Evolutionary conservation across 495 filamentous ascomycete species (phyloP), one percentile per base, ranked within the genome.

Genomic region (Neurospora tetraspora): DNA sequence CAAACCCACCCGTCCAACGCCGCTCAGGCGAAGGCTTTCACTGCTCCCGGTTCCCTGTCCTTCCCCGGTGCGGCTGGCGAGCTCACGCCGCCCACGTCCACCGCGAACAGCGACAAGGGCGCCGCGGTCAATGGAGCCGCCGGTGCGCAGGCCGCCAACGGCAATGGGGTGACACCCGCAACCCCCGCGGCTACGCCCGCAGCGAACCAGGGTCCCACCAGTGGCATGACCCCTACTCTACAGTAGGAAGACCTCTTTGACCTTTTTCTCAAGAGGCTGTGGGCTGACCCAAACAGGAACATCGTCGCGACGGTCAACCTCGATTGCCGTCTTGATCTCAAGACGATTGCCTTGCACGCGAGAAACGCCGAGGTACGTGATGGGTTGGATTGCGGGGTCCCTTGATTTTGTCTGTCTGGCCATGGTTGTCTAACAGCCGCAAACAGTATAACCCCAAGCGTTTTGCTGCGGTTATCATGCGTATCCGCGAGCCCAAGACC

Each of bases 381-480:
- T 73, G 75, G 71, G 71, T 39, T 71, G 61, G 71, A 37, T 39
- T 10, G 43, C 31, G 10, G 78, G 77, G 61, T 76, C 69, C 71
- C 72, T 71, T 70, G 73, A 40, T 78, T 80, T 80, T 80, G 80
- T 81, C 80, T 82, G 83, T 75, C 74, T 80, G 70, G 77, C 77
- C 27, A 34, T 68, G 61, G 70, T 71, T 81, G 74, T 73, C 80
- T 82, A 79, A 77, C 77, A 79, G 74, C 77, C 75, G 71, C 73
- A 34, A 70, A 69, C 71, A 80, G 80, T 80, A 77, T 77, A 77
- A 78, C 70, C 79, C 81, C 40, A 89, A 98, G 96, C 96, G 96
- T 92, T 99, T 99, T 80, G 96, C 96, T 71, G 96, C 96, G 81
- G 96, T 99, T 72, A 98, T 99, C 85, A 99, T 99, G 96, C 93